Conservation (phyloP, 345 rosid species). For the Citrus maxima region DNA sequence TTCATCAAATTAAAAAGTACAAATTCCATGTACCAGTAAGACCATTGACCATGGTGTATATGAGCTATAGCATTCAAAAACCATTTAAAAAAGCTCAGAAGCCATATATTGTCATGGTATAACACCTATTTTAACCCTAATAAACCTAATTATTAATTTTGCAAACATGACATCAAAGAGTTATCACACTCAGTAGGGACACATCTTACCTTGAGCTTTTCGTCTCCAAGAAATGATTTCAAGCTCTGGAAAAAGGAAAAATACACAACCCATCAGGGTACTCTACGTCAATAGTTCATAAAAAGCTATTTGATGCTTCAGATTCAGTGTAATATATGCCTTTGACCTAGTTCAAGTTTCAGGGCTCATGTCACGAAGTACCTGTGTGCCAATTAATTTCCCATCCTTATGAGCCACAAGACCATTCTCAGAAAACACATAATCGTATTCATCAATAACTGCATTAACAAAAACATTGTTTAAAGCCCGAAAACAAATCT, state of each 20-base stretch:
- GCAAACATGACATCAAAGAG: neutral
- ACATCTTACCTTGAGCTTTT: slow-evolving; percentile 67
- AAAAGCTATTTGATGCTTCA: neutral
- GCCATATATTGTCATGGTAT: neutral
- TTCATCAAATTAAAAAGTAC: slow-evolving; percentile 11
- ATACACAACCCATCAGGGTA: slow-evolving; percentile 21
- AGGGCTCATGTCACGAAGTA: slow-evolving; percentile 15
- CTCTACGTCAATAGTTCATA: neutral
- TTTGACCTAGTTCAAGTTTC: neutral
- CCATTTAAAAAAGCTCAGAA: neutral
- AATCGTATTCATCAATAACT: slow-evolving; percentile 85
- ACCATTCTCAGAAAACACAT: slow-evolving; percentile 94
- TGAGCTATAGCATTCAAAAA: neutral
- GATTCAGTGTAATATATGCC: neutral
- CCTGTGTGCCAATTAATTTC: slow-evolving; percentile 79
- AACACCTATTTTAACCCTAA: neutral
- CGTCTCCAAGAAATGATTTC: slow-evolving; percentile 86
- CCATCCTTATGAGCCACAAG: slow-evolving; percentile 96
- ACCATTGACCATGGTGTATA: neutral
- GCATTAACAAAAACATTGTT: slow-evolving; percentile 23
- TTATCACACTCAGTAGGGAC: neutral
- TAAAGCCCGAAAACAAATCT: neutral
- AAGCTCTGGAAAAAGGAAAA: slow-evolving; percentile 54
- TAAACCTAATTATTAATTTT: neutral
- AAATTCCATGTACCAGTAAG: neutral